phyloP scores from a whole-genome alignment of 2,329 filamentous ascomycete genomes.

The Pleoardoris graminearum region DNA sequence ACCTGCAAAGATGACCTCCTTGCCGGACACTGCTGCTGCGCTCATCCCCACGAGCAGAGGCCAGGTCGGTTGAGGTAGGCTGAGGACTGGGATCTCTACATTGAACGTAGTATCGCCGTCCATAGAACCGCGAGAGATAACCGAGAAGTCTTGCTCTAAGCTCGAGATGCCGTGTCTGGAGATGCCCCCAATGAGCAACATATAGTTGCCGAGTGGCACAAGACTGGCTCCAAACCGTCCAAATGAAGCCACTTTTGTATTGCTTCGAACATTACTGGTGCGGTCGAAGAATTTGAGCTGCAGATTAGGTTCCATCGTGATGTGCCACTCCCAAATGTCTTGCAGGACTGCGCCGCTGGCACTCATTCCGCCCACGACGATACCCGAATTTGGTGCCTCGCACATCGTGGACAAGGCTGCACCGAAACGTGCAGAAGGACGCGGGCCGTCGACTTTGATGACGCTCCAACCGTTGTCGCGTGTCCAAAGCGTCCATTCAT shows the following conservation, averaged over 20 bases:
- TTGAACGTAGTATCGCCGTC: constrained; percentile 22
- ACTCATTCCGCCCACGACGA: constrained; percentile 73
- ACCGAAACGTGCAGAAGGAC: constrained; percentile 59
- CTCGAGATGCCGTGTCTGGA: constrained; percentile 32
- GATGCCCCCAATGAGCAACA: constrained; percentile 60
- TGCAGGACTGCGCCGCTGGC: constrained; percentile 64
- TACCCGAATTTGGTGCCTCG: constrained; percentile 55
- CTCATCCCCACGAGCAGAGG: constrained; percentile 75
- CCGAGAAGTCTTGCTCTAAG: constrained; percentile 33
- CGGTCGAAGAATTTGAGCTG: constrained; percentile 34
- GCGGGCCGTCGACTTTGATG: constrained; percentile 42
- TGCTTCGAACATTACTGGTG: constrained; percentile 28
- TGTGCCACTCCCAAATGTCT: constrained; percentile 67
- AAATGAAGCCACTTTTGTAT: constrained; percentile 29
- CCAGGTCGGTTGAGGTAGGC: constrained; percentile 45
- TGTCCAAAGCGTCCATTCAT: constrained; percentile 52
- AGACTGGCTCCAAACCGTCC: constrained; percentile 58
- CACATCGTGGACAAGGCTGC: constrained; percentile 55
- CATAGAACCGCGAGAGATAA: constrained; percentile 19
- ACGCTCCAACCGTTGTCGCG: constrained; percentile 57
- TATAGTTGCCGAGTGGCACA: constrained; percentile 49
- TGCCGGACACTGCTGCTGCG: constrained; percentile 51
- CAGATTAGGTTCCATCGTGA: constrained; percentile 37
- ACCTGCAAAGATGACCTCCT: constrained; percentile 66
- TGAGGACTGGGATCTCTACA: constrained; percentile 25